Evolutionary conservation across 2,329 filamentous ascomycete species (phyloP), one percentile per base, ranked within the genome.

Genomic region (Dothideomycetes sp.): DNA sequence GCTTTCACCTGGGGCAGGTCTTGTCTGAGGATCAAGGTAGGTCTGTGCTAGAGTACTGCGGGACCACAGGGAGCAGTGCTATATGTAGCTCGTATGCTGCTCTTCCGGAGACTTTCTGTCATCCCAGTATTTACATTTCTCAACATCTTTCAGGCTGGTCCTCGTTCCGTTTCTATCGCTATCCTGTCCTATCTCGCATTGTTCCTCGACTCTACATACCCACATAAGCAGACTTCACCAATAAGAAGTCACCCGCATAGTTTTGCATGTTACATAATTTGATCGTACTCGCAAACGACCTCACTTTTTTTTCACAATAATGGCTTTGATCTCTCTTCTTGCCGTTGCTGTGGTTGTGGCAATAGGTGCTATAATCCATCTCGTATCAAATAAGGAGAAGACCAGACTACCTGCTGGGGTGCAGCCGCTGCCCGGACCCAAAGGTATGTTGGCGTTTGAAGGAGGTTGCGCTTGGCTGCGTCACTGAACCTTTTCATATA

Each of bases 341-440:
- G 38, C 42, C n/a, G 24, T 51, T n/a, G 40, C 54, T 4, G 43
- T 48, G 19, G 56, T 51, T 12, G 51, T 51, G 16, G 54, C 49
- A 1, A 47, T 42, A 47, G 50, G 59, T 31, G 36, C 38, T 31
- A 31, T 57, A 45, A 34, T 43, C 1, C 43, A 40, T 11, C 43
- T 45, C 24, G 27, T 49, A 19, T 43, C 44, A 19, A 46, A 22
- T 3, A 27, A 33, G 5, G 44, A 43, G n/a, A 45, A 37, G 31
- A 44, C 38, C 27, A 34, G 34, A 2, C 27, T 45, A 8, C 44
- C 46, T 10, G 40, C 42, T 36, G 44, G 46, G 17, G 34, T 46
- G 24, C 38, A 42, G 27, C 45, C 36, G 36, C 45, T 52, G 29
- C 50, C 50, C n/a, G 50, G 50, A 4, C 50, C 50, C 4, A 50